Conservation (phyloP, 305 asterid species). For the Fraxinus baroniana region DNA sequence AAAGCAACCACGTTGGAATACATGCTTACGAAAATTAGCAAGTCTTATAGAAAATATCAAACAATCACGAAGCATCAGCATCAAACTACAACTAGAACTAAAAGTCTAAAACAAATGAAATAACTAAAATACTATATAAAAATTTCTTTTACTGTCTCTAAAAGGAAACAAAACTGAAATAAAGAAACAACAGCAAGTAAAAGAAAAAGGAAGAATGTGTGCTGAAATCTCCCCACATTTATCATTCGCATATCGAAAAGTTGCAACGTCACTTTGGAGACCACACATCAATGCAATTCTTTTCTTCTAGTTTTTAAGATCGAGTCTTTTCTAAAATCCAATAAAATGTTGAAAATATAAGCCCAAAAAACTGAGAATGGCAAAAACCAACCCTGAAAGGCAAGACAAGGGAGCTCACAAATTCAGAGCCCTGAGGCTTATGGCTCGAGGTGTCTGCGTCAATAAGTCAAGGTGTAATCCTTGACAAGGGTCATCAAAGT, state of each 20-base stretch:
- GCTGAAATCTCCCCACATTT: neutral
- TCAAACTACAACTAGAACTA: neutral
- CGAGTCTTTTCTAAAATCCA: neutral
- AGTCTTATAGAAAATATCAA: neutral
- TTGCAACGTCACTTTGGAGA: neutral
- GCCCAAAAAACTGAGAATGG: neutral
- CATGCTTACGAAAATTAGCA: neutral
- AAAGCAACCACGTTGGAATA: neutral
- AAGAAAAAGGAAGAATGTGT: neutral
- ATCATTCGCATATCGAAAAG: neutral
- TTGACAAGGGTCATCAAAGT: neutral
- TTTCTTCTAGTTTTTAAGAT: neutral
- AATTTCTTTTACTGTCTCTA: neutral
- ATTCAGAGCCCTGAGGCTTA: neutral
- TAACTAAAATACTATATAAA: neutral
- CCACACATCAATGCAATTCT: neutral
- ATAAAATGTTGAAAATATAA: neutral
- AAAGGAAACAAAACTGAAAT: neutral
- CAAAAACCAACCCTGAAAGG: neutral
- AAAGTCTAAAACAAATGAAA: neutral
- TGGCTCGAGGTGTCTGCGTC: neutral
- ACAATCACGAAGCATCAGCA: neutral
- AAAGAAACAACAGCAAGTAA: neutral
- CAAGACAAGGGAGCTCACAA: neutral
- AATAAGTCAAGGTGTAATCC: neutral